These are phyloP conservation scores for Aspergillus affinis DNA, from an alignment of 495 filamentous ascomycete genomes.

Conservation along the genomic window DNA sequence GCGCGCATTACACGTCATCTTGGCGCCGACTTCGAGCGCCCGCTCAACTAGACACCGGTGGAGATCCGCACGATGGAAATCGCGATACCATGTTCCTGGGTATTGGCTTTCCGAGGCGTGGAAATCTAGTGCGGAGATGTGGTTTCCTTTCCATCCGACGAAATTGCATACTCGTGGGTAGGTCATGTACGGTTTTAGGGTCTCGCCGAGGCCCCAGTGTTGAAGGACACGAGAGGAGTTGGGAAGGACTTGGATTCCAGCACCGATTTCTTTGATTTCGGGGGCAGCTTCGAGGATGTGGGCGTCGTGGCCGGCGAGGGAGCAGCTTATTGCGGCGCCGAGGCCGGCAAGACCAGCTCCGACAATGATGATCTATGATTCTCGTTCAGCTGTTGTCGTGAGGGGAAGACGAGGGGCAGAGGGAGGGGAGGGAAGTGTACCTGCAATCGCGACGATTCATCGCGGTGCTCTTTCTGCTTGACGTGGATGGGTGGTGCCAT, in stretches of 20 bases:
- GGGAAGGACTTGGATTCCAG: constrained; percentile 56
- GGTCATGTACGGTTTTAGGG: constrained; percentile 48
- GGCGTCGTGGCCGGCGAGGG: constrained; percentile 60
- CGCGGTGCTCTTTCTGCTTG: constrained; percentile 17
- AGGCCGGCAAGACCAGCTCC: constrained; percentile 68
- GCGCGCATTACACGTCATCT: constrained; percentile 43
- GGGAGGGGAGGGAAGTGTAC: constrained; percentile 5
- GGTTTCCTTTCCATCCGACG: constrained; percentile 49
- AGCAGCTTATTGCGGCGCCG: constrained; percentile 57
- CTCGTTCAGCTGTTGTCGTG: neutral
- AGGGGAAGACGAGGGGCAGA: neutral
- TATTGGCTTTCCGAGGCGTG: constrained; percentile 39
- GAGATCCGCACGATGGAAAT: constrained; percentile 60
- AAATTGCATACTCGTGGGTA: constrained; percentile 56
- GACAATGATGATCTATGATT: constrained; percentile 44
- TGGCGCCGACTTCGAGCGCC: constrained; percentile 51
- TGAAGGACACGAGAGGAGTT: constrained; percentile 55
- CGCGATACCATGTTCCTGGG: constrained; percentile 55
- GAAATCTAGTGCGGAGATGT: constrained; percentile 52
- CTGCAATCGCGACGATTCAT: constrained; percentile 16
- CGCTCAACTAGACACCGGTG: constrained; percentile 52
- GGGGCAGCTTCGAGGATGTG: constrained; percentile 58
- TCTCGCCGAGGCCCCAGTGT: constrained; percentile 52
- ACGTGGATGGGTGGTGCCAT: constrained; percentile 22
- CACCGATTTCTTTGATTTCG: constrained; percentile 54